These are phyloP conservation scores for Eucalyptus urophylla DNA, from an alignment of 345 rosid genomes.

Conservation along the genomic window DNA sequence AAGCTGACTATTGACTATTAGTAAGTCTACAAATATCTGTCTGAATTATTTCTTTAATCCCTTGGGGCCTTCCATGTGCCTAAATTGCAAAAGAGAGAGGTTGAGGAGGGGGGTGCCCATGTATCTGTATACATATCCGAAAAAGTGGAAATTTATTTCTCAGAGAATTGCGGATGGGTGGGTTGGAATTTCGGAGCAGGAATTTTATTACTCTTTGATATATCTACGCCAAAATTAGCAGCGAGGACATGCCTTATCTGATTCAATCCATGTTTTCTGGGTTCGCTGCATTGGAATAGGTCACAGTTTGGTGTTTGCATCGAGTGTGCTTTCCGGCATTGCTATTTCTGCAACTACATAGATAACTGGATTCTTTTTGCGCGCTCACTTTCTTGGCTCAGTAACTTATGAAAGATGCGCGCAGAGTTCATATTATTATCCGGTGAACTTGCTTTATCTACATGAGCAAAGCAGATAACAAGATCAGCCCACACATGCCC, in stretches of 20 bases:
- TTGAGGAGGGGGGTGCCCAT: background rate
- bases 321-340: fast-evolving
- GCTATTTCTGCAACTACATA: background rate
- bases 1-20: conserved; percentile 45
- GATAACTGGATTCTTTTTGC: fast-evolving
- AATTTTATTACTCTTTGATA: background rate
- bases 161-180: background rate
- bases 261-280: background rate
- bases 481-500: fast-evolving
- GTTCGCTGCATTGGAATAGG: fast-evolving
- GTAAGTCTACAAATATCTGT: background rate
- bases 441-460: background rate
- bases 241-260: background rate
- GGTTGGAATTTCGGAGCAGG: background rate
- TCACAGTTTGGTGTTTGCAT: background rate
- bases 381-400: background rate
- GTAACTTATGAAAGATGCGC: background rate
- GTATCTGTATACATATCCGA: background rate
- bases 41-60: background rate
- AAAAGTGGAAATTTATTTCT: background rate
- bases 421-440: background rate
- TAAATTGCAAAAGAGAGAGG: background rate
- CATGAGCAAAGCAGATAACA: background rate
- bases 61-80: background rate
- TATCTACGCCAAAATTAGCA: background rate